These are phyloP conservation scores for Vachellia pachyceras DNA, from an alignment of 306 rosid genomes.

Conservation along the genomic window DNA sequence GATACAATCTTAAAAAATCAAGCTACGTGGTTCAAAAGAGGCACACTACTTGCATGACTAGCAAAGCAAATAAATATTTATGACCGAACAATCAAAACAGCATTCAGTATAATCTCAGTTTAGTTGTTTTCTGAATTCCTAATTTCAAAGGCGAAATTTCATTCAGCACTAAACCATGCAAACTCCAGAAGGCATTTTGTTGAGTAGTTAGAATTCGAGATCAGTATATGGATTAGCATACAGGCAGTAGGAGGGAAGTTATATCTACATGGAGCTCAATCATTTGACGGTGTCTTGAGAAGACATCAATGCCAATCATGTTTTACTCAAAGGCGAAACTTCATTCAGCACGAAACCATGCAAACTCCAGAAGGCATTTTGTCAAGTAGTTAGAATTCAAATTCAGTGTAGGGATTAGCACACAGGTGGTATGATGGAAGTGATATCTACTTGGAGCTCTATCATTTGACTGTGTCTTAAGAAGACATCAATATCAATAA, in stretches of 20 bases:
- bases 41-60: constrained; percentile 13
- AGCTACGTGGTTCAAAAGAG: background rate
- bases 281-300: background rate
- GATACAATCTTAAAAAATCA: constrained; percentile 22
- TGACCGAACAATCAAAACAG: background rate
- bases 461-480: background rate
- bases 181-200: background rate
- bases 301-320: background rate
- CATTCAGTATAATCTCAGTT: constrained; percentile 1
- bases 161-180: background rate
- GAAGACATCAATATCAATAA: background rate
- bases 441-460: background rate
- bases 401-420: background rate
- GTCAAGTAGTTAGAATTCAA: too few relatives aligned
- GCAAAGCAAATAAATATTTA: background rate
- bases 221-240: background rate
- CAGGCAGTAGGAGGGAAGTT: background rate
- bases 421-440: background rate
- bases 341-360: too few relatives aligned
- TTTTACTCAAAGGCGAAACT: too few relatives aligned
- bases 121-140: background rate
- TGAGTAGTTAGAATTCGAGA: background rate
- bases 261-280: background rate
- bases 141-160: constrained; percentile 1
- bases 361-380: too few relatives aligned